Evolutionary conservation across 306 rosid species (phyloP).

Genomic region (Fragaria nilgerrensis): DNA sequence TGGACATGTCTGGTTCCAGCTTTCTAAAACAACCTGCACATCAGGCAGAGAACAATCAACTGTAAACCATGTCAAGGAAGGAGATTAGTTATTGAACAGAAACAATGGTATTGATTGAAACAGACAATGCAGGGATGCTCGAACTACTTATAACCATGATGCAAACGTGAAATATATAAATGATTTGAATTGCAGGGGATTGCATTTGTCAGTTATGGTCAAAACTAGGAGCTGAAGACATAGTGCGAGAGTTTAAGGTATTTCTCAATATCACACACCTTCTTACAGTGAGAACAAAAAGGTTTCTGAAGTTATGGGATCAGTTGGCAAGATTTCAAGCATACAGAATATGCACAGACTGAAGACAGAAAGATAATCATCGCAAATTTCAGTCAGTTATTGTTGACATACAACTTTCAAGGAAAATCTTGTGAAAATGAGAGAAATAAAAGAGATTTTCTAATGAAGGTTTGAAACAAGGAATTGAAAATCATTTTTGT

Average conservation of each 20-base stretch:
- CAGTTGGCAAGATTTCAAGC: conserved; percentile 65
- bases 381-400: conserved; percentile 54
- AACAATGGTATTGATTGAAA: not conserved
- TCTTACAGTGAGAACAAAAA: conserved; percentile 69
- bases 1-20: not conserved
- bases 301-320: conserved; percentile 60
- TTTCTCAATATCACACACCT: conserved; percentile 67
- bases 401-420: not conserved
- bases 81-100: not conserved
- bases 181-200: conserved; percentile 18
- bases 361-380: conserved; percentile 57
- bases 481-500: not conserved
- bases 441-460: not conserved
- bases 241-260: conserved; percentile 73
- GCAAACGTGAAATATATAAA: not conserved
- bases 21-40: not conserved
- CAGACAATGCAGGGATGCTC: not conserved
- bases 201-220: conserved; percentile 44
- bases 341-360: conserved; percentile 48
- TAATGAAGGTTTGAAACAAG: not conserved
- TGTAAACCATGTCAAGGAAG: not conserved
- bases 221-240: conserved; percentile 55
- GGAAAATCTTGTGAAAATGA: not conserved
- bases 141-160: not conserved
- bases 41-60: not conserved